Conservation (phyloP, 192 early-diverging fungal genomes). For the Coemansia furcata region DNA sequence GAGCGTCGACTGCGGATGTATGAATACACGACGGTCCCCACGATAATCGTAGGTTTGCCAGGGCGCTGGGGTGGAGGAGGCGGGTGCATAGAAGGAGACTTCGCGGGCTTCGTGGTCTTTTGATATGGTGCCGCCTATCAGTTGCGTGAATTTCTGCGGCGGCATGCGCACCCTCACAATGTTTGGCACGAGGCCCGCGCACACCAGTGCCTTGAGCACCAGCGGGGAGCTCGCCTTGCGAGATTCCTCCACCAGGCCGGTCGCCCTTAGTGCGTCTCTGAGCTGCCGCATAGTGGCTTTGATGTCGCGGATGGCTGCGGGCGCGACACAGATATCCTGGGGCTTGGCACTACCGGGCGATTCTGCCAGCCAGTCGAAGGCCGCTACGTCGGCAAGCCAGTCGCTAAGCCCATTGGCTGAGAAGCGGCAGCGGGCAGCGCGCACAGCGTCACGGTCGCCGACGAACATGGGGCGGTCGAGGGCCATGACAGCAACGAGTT, state of each 20-base stretch:
- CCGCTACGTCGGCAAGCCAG: conserved; percentile 62
- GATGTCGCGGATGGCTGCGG: conserved; percentile 62
- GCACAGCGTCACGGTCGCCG: background rate
- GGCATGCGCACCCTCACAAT: conserved; percentile 71
- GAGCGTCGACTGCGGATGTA: conserved; percentile 81
- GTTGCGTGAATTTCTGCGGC: conserved; percentile 68
- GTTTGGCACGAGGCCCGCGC: conserved; percentile 86
- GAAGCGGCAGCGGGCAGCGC: no score
- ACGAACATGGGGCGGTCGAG: conserved; percentile 22
- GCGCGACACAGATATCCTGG: conserved; percentile 52
- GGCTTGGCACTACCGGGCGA: background rate
- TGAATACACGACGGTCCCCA: conserved; percentile 65
- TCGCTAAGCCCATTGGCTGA: conserved; percentile 54
- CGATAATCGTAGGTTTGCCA: conserved; percentile 34
- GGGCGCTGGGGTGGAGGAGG: background rate
- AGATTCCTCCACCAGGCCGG: background rate
- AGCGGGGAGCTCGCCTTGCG: conserved; percentile 5
- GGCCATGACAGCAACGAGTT: conserved; percentile 63
- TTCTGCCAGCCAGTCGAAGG: conserved; percentile 52
- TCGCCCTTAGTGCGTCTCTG: conserved; percentile 50
- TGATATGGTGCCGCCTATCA: conserved; percentile 68
- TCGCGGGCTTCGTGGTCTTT: conserved; percentile 69
- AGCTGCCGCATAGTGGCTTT: conserved; percentile 58
- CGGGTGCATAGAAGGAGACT: conserved; percentile 68
- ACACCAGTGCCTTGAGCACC: conserved; percentile 70